Conservation (phyloP, 2,329 filamentous ascomycete species). For the Calonectria hawksworthii region DNA sequence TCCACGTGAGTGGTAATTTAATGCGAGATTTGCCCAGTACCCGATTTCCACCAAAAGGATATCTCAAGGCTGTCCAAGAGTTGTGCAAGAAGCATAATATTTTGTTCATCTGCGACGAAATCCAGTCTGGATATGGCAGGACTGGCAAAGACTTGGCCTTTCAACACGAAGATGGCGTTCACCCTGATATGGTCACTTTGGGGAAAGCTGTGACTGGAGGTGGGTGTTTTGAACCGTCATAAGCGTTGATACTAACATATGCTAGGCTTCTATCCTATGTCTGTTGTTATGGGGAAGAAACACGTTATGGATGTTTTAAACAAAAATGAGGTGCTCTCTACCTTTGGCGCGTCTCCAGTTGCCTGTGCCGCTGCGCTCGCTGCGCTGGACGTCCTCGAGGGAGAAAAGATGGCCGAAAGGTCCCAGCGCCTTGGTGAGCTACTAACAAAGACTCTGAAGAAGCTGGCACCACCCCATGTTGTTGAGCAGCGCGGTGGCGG, state of each 20-base stretch:
- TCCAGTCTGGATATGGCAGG: slow-evolving; percentile 92
- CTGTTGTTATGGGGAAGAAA: slow-evolving; percentile 26
- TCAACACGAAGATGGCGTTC: background rate
- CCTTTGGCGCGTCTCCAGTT: slow-evolving; percentile 13
- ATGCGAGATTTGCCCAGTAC: background rate
- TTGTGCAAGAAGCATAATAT: slow-evolving; percentile 95
- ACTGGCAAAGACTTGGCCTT: slow-evolving; percentile 86
- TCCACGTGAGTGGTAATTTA: too few species aligned
- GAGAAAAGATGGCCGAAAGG: slow-evolving; percentile 14
- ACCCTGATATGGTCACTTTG: background rate
- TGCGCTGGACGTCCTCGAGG: slow-evolving; percentile 21
- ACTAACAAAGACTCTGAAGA: slow-evolving; percentile 6
- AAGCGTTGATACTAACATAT: background rate
- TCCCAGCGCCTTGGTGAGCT: slow-evolving; percentile 23
- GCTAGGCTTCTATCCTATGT: slow-evolving; percentile 11
- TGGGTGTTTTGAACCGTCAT: too few species aligned
- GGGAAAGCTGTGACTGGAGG: slow-evolving; percentile 10
- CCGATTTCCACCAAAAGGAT: slow-evolving; percentile 54
- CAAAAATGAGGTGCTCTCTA: slow-evolving; percentile 21
- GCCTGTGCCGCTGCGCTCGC: slow-evolving; percentile 26
- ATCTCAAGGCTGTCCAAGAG: slow-evolving; percentile 79
- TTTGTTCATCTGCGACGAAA: slow-evolving; percentile 92
- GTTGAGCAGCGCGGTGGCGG: slow-evolving; percentile 12
- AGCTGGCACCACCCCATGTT: slow-evolving; percentile 8
- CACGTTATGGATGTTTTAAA: slow-evolving; percentile 22